phyloP scores from a whole-genome alignment of 148 eudicot genomes.

The Spergularia bocconei region DNA sequence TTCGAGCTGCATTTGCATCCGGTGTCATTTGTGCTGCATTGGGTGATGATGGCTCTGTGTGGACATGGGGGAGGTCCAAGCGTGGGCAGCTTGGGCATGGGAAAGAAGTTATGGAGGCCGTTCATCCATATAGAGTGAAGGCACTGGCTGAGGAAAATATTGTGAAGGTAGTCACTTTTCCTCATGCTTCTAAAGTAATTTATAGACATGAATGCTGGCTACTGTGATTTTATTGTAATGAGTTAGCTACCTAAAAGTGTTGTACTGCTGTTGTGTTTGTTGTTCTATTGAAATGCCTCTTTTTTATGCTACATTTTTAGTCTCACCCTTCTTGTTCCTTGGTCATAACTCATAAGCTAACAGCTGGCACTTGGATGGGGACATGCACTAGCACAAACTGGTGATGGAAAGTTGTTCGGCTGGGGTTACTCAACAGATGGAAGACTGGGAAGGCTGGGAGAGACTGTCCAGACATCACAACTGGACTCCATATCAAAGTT shows the following conservation, averaged over 20 bases:
- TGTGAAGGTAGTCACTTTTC: slow-evolving; percentile 61
- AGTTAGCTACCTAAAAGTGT: background rate
- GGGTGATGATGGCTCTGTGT: slow-evolving; percentile 84
- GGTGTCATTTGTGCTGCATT: slow-evolving; percentile 83
- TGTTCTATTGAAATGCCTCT: no score
- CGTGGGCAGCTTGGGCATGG: slow-evolving; percentile 98
- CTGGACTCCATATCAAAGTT: slow-evolving; percentile 49
- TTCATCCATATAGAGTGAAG: slow-evolving; percentile 64
- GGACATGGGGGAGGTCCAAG: slow-evolving; percentile 99
- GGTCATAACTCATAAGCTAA: slow-evolving; percentile 18
- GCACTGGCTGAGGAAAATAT: slow-evolving; percentile 70
- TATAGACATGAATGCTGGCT: slow-evolving; percentile 1
- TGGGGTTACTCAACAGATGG: slow-evolving; percentile 99
- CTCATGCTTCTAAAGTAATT: slow-evolving; percentile 48
- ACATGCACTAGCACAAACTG: slow-evolving; percentile 76
- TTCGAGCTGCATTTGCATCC: slow-evolving; percentile 78
- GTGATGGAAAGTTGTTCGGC: slow-evolving; percentile 74
- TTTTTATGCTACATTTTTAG: background rate
- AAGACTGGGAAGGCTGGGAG: slow-evolving; percentile 73
- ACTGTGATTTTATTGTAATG: background rate
- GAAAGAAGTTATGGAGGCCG: slow-evolving; percentile 56
- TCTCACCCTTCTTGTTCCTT: background rate
- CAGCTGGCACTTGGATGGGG: slow-evolving; percentile 99
- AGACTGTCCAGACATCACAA: slow-evolving; percentile 48
- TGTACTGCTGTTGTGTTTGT: no score